Percentiles rank a stretch among this genome's conserved stretches.
These are phyloP conservation scores for Ricinus communis DNA, from an alignment of 345 rosid species.

Conservation along the genomic window DNA sequence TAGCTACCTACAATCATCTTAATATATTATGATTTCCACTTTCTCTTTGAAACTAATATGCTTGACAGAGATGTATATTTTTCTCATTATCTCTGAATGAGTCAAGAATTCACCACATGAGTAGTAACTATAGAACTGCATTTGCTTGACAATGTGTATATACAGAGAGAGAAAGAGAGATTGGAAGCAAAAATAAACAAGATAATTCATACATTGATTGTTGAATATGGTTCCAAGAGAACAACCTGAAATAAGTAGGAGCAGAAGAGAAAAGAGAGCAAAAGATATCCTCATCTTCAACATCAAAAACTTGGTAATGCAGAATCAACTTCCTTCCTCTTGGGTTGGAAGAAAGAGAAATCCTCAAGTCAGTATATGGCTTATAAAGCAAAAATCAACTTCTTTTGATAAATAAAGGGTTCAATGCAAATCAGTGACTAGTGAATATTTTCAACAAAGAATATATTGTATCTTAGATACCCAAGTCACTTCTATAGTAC, in stretches of 20 bases:
- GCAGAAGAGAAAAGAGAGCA: conserved; percentile 25
- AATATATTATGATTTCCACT: no score
- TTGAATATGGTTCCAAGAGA: not conserved
- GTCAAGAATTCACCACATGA: no score
- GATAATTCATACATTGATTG: not conserved
- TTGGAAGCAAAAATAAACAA: not conserved
- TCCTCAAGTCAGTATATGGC: not conserved
- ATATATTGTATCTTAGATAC: conserved; percentile 26
- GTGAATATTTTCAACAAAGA: conserved; percentile 8
- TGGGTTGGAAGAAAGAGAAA: not conserved
- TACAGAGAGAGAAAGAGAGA: not conserved
- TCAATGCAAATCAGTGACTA: not conserved
- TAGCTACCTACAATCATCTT: no score
- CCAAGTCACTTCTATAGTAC: conserved; percentile 33
- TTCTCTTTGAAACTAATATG: no score
- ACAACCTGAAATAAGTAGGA: conserved; percentile 43
- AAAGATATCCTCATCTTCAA: conserved; percentile 35
- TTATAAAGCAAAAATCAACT: not conserved
- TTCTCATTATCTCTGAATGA: no score
- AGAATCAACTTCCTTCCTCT: not conserved
- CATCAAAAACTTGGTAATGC: conserved; percentile 1
- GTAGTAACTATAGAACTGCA: not conserved
- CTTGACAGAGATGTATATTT: no score
- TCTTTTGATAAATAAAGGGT: conserved; percentile 10
- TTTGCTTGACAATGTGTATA: not conserved